Percentiles rank a stretch among this genome's conserved stretches.
Evolutionary conservation across 164 flowering plant genomes (phyloP).

Genomic region (Pachysandra terminalis): DNA sequence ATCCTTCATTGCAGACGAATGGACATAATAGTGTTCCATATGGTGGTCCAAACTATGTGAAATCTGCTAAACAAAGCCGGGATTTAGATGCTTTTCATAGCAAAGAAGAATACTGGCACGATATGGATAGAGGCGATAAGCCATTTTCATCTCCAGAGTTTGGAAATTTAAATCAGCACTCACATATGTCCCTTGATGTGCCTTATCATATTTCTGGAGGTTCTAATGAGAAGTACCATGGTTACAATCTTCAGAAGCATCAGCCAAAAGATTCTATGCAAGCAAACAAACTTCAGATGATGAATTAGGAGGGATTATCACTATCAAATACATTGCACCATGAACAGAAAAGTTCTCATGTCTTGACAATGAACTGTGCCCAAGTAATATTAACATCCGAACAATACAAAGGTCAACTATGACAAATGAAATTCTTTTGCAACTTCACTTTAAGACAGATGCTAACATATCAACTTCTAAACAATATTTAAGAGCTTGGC

Average conservation of each 20-base stretch:
- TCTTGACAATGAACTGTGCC: slow-evolving; percentile 3
- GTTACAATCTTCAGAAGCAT: slow-evolving; percentile 11
- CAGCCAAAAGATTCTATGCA: slow-evolving; percentile 11
- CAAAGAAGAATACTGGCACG: slow-evolving; percentile 2
- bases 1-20: background rate
- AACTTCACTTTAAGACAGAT: no score
- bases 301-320: slow-evolving; percentile 9
- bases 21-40: slow-evolving; percentile 4
- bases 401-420: no score
- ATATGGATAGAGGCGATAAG: slow-evolving; percentile 1
- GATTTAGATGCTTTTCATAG: slow-evolving; percentile 6
- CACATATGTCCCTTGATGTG: slow-evolving; percentile 2
- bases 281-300: slow-evolving; percentile 8
- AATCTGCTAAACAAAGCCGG: background rate
- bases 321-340: slow-evolving; percentile 3
- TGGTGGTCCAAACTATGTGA: slow-evolving; percentile 7
- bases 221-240: slow-evolving; percentile 13
- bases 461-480: no score
- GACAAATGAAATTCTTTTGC: no score
- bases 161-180: slow-evolving; percentile 2
- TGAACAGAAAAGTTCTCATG: slow-evolving; percentile 19
- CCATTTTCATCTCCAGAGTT: background rate
- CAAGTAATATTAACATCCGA: no score
- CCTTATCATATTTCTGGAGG: background rate
- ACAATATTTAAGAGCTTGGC: no score